These are phyloP conservation scores for Sphaerulina musiva DNA, from an alignment of 2,329 filamentous ascomycete species.

Conservation along the genomic window DNA sequence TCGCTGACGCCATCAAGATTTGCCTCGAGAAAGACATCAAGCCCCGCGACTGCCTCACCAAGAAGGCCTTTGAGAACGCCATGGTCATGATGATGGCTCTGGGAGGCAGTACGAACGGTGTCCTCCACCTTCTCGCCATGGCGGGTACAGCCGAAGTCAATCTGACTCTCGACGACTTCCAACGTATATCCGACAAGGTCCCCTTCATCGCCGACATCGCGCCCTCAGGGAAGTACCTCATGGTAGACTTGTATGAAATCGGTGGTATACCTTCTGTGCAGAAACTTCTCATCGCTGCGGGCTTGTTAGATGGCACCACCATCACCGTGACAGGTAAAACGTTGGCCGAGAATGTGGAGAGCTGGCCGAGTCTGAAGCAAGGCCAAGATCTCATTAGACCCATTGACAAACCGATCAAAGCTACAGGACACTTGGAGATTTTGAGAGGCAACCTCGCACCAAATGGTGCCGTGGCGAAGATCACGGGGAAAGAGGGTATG, in stretches of 20 bases:
- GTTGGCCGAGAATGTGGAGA: conserved; percentile 70
- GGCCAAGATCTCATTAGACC: conserved; percentile 76
- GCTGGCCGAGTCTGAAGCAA: conserved; percentile 68
- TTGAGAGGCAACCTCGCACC: conserved; percentile 82
- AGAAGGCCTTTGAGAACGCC: conserved; percentile 77
- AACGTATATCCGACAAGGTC: conserved; percentile 72
- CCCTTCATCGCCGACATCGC: conserved; percentile 82
- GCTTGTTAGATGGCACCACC: conserved; percentile 69
- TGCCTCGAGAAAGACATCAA: conserved; percentile 80
- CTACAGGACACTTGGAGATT: conserved; percentile 80
- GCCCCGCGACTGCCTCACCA: conserved; percentile 72
- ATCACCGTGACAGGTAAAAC: conserved; percentile 80
- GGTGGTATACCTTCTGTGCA: conserved; percentile 80
- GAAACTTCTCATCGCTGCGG: conserved; percentile 72
- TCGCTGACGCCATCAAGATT: conserved; percentile 66
- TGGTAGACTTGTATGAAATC: conserved; percentile 80
- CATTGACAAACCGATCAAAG: conserved; percentile 76
- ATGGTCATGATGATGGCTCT: conserved; percentile 85
- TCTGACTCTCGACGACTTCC: conserved; percentile 74
- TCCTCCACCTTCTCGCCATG: conserved; percentile 86
- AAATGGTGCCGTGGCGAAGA: conserved; percentile 86
- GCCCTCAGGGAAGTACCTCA: conserved; percentile 75
- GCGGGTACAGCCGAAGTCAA: conserved; percentile 74
- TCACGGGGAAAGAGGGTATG: conserved; percentile 89
- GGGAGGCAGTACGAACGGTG: conserved; percentile 84